Conservation (phyloP, 305 asterid genomes). For the Plantago coronopus region DNA sequence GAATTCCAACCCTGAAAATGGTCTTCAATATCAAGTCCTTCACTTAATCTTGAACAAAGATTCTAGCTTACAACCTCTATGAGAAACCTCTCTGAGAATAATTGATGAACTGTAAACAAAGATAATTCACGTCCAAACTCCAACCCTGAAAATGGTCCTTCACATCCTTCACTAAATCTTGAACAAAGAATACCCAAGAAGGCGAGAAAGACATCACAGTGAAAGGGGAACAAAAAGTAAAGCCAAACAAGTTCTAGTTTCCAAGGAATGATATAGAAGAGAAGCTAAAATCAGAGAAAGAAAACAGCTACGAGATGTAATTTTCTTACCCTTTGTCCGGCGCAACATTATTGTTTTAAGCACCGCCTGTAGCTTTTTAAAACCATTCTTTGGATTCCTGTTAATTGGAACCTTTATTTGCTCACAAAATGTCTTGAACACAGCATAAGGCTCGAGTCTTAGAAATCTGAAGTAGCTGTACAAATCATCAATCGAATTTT, state of each 20-base stretch:
- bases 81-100: no score
- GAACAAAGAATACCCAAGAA: no score
- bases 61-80: no score
- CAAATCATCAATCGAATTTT: constrained; percentile 91
- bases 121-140: no score
- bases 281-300: constrained; percentile 5
- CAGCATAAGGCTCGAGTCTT: constrained; percentile 85
- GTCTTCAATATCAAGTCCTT: background rate
- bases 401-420: constrained; percentile 80
- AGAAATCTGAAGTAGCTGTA: constrained; percentile 98
- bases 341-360: constrained; percentile 95
- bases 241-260: constrained; percentile 9
- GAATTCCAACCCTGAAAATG: constrained; percentile 4
- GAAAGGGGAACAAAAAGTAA: background rate
- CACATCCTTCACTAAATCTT: no score
- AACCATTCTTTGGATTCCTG: constrained; percentile 68
- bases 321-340: constrained; percentile 78
- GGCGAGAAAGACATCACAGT: background rate
- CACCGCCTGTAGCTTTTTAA: constrained; percentile 90
- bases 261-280: constrained; percentile 8
- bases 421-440: constrained; percentile 63
- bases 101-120: no score
- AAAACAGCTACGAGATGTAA: background rate
- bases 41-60: no score
- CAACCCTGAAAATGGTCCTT: no score